Evolutionary conservation across 495 filamentous ascomycete genomes (phyloP), one percentile per base, ranked within the genome.

Genomic region (Neurospora sp.): DNA sequence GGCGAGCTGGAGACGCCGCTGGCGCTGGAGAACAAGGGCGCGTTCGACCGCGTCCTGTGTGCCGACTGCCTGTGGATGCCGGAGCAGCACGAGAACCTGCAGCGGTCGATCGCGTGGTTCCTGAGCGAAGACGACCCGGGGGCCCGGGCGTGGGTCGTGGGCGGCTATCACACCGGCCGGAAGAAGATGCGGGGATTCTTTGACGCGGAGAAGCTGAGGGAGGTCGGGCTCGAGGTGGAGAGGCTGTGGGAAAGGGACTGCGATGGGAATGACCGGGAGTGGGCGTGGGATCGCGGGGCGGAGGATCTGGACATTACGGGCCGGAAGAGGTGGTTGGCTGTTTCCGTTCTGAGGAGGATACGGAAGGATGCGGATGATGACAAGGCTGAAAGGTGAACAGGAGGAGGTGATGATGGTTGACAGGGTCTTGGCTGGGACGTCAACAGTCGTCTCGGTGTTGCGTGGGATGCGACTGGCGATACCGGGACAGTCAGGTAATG

Each of bases 21-120:
- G 75, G 88, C 91, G 1, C 69, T 72, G 2, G 75, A 73, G 8
- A 77, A 89, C 74, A 82, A 81, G 8, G 85, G 83, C 9, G 72
- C 72, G 3, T 96, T 89, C 77, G 89, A 89, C 9, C 87, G 90
- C 69, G 89, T 97, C 35, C 83, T 96, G 40, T 91, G 90, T 3
- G 91, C 92, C 53, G 94, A 97, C 77, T 96, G 93, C 79, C 84
- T 93, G 73, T 98, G 94, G 94, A 93, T 97, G 91, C 86, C 83
- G 14, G 86, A 82, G 77, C 88, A 96, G 82, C 94, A 97, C 78
- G 83, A 81, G 37, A 92, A 92, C 77, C 87, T 98, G 16, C 85
- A 83, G 47, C 81, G 80, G 27, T 93, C 91, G 9, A 89, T 97
- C 78, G 80, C 83, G 14, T 90, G 90, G 82, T 96, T 97, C 80